Base-by-base conservation (phyloP, 2,329 filamentous ascomycete species). In the Stemphylium beticola region DNA sequence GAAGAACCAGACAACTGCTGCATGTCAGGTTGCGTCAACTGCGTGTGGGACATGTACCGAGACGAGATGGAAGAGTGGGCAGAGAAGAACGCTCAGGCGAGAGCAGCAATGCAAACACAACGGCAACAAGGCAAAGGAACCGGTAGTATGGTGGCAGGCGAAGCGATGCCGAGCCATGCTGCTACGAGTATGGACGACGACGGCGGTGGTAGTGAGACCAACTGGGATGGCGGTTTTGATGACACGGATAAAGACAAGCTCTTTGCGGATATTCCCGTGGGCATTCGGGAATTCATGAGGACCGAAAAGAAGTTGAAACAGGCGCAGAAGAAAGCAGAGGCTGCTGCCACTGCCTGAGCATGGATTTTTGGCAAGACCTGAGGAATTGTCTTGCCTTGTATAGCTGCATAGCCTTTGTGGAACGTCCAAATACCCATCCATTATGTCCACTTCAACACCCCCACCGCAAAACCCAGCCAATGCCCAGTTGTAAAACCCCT, bases 1-100 rank as follows among this genome's bases (percentile, higher is more conserved):
- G 83, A 86, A 42, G 93, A 99, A 76, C 95, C 95, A 3, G 95
- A 98, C 69, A 97, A 99, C 72, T 99, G 95, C 82, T 99, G 95
- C 77, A 99, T 99, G 95, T 95, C 91, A 70, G 95, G 95, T 3
- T 99, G 95, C 73, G 93, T 96, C 43, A 93, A 98, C 74, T 99
- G 95, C 75, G 95, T 98, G 2, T 98, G 93, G 93, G 93, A 97
- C 67, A 82, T 86, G 48, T 98, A 88, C 76, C 84, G 93, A 8
- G 93, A 99, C 63, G 95, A 98, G 47, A 83, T 98, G 77, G 93
- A 98, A 74, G 90, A 91, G 53, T 98, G 92, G 91, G 89, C 87
- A 4, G 78, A 80, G 12, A 83, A 86, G 54, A 85, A 83, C 32
- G 78, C 81, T 4, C 83, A 88, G 68, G 92, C 91, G 1, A 83